Base-by-base conservation (phyloP, 768 basidiomycete genomes). In the Trametes villosa region DNA sequence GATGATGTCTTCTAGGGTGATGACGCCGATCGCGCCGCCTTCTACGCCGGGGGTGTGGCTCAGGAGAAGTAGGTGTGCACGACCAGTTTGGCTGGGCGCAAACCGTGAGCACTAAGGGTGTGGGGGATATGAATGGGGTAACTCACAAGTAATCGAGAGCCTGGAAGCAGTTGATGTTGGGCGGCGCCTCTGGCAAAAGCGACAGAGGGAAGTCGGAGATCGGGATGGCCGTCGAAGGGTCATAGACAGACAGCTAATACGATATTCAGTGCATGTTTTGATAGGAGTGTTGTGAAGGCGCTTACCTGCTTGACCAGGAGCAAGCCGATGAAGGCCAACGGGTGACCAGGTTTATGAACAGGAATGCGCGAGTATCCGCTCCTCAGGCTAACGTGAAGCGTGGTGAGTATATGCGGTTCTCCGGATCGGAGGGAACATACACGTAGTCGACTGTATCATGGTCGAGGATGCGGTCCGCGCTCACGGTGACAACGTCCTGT, bases 331-430 rank as follows among this genome's bases (percentile, higher is more conserved):
- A 95, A 97, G 9, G 89, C 80, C 11, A 83, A 69, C 9, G 86
- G 83, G 41, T 89, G 81, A 4, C 82, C 84, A 3, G 88, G 81
- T 60, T 86, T 84, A 68, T 96, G 92, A 0, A 98, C 83, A 0
- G 96, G 96, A 68, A 98, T 92, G 20, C 96, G 87, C 1, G 94
- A 96, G 71, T 96, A 97, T 0, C 96, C 96, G 64, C 87, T 90
- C n/a, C 79, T 70, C 22, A 91, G 73, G 45, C 87, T 90, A 66
- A n/a, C 55, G 57, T 52, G 31, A 30, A 40, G 27, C 48, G 13
- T 40, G 13, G 56, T 38, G 15, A n/a, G 26, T 20, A 30, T n/a
- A 17, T 6, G 31, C 4, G 44, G 31, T 27, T 51, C 44, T 36
- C 9, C 13, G 33, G 15, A 3, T 11, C 31, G 29, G 15, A 15